Evolutionary conservation across 371 early-diverging fungal genomes (phyloP), one percentile per base, ranked within the genome.

Genomic region (Mucor indicus): DNA sequence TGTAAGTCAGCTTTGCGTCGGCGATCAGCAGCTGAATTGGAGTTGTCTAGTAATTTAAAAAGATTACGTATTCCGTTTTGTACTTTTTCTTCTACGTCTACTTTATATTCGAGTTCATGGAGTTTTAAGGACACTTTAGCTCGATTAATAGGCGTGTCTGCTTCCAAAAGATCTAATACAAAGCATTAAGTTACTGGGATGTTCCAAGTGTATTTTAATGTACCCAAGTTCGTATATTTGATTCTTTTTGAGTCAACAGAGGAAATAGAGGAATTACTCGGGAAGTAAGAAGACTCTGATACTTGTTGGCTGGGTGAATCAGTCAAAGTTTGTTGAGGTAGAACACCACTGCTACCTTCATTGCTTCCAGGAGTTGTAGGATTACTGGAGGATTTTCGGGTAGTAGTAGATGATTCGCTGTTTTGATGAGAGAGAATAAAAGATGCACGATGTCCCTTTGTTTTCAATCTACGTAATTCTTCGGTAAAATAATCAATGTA

Each of bases 1-100:
- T 77, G 64, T 27, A 85, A 72, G 23, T 86, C 86, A 19, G 69
- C 59, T 21, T 75, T 60, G 40, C 81, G 69, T 53, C 80, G 80
- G 37, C 73, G 73, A 54, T 86, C 82, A 1, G 48, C 42, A 16
- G 58, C 27, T 17, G 57, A 25, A 25, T 48, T 35, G 22, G 60
- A 42, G 16, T 31, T 43, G 9, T 79, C 72, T 50, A 75, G 50
- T n/a, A 69, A 65, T 24, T 50, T 49, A 38, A 65, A 66, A 33
- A 79, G 48, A 3, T 76, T 74, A 25, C 62, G 58, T 11, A 78
- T 75, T 9, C 91, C 92, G 33, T 89, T 86, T 44, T 83, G 79
- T 6, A 94, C 83, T 62, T 90, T 89, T 54, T 79, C 83, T 75
- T 96, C 96, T 7, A 94, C 84, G 41, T 91, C 87, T 4, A 95